Evolutionary conservation across 352 stramenopile species (phyloP).

Genomic region (Globisporangium spinosum): DNA sequence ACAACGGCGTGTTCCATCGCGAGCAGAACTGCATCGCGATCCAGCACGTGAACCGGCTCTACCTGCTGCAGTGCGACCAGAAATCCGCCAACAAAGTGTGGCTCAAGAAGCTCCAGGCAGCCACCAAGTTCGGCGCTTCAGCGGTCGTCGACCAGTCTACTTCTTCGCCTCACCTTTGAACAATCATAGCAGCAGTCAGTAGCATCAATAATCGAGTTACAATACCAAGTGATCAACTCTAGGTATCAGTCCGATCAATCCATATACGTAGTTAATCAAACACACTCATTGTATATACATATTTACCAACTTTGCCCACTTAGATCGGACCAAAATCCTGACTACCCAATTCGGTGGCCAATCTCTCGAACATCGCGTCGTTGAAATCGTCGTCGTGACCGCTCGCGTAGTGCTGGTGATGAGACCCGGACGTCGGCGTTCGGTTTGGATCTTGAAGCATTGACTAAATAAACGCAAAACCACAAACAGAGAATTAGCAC

Average conservation of each 20-base stretch:
- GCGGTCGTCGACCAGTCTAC: neutral
- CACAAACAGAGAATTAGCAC: neutral
- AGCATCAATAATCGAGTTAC: neutral
- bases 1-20: constrained; percentile 15
- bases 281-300: constrained; percentile 4
- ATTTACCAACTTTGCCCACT: constrained; percentile 8
- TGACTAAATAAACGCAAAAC: constrained; percentile 16
- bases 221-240: neutral
- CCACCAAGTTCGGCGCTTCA: constrained; percentile 29
- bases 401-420: constrained; percentile 16
- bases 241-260: neutral
- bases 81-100: constrained; percentile 38
- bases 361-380: constrained; percentile 40
- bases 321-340: constrained; percentile 41
- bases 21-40: constrained; percentile 37
- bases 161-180: neutral
- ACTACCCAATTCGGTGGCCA: constrained; percentile 37
- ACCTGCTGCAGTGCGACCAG: constrained; percentile 58
- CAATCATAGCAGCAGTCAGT: neutral
- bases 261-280: neutral
- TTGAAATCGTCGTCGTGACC: constrained; percentile 38
- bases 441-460: constrained; percentile 25
- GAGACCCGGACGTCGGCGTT: constrained; percentile 3
- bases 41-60: constrained; percentile 39
- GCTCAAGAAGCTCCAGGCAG: constrained; percentile 64